Evolutionary conservation across 1,284 basidiomycete species (phyloP), one percentile per base, ranked within the genome.

Genomic region (Fomitopsis pinicola): DNA sequence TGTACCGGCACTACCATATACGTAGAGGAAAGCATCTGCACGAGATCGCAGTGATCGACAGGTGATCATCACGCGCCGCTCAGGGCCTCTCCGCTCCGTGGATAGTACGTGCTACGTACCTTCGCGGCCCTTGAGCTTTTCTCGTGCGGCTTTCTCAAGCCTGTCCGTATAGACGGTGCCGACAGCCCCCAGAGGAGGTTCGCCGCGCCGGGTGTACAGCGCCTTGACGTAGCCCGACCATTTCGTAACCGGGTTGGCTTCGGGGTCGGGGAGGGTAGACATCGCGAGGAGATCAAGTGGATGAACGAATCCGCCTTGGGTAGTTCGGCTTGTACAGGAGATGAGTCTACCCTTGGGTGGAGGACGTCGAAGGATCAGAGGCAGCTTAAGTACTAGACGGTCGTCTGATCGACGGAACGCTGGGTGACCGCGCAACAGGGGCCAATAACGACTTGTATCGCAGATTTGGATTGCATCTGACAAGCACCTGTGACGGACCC

Each of bases 11-110:
- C 80, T 83, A 45, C 85, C 86, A 58, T 79, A 78, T 5, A 85
- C 82, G 64, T 88, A 90, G 70, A 79, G 72, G 73, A 85, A 91
- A 15, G 85, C 81, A 9, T 78, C 88, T 89, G 55, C n/a, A 15
- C 28, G 30, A 30, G n/a, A 17, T 14, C 19, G 48, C 48, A n/a
- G 14, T 33, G 48, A 50, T 50, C 48, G 28, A 22, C 28, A n/a
- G 48, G 48, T 40, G 38, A 44, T 45, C 40, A 22, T 40, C 12
- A 5, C 38, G 38, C 54, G 26, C 19, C 17, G 30, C 26, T 56
- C 26, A 44, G 55, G 3, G 14, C 15, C 15, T 44, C 55, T n/a
- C 14, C 22, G 2, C n/a, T 40, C 15, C 42, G 12, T 26, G 38
- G 9, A 40, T 10, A 55, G 10, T 45, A 12, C 6, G 14, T 35